Base-by-base conservation (phyloP, 306 rosid species). In the Sphenostylis stenocarpa region DNA sequence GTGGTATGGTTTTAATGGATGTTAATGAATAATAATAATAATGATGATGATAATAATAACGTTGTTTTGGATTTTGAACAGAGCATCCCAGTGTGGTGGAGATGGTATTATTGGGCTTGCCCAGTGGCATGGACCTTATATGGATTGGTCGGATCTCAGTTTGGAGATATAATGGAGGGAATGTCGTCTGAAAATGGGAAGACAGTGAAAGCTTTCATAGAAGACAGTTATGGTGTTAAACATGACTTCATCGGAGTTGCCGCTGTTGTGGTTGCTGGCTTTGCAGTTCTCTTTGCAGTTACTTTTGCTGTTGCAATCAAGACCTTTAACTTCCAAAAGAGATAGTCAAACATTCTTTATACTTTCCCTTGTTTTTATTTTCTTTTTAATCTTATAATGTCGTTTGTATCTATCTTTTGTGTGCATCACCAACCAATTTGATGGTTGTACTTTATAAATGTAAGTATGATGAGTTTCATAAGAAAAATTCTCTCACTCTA, bases 71-170 rank as follows among this genome's bases (percentile, higher is more conserved):
- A 7, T 58, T 34, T 64, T 64, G 0, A 62, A 72, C 75, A 56
- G 82, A 73, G 34, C 34, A 83, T 83, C 6, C 80, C 97, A 1
- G 43, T 88, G 5, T 92, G 97, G 96, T 92, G 96, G 97, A 84
- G 86, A 61, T 92, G 96, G 97, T 92, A 90, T 75, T 88, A 90
- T 26, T 90, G 97, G 96, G 77, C 63, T 4, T 87, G 96, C 63
- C 97, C 97, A 2, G 81, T 90, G 24, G 91, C 91, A 3, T 90
- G 96, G 97, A 92, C 85, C 3, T 44, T 90, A 43, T 90, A 92
- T 63, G 96, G 97, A 80, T 73, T 92, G 85, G 45, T 88, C 52
- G 90, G 76, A 72, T 92, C 97, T 49, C 94, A 92, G 60, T 92
- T 73, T 53, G 88, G 83, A 72, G 90, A 88, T 16, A 4, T 73